Base-by-base conservation (phyloP, 2,329 filamentous ascomycete genomes). In the Lachnellula occidentalis region DNA sequence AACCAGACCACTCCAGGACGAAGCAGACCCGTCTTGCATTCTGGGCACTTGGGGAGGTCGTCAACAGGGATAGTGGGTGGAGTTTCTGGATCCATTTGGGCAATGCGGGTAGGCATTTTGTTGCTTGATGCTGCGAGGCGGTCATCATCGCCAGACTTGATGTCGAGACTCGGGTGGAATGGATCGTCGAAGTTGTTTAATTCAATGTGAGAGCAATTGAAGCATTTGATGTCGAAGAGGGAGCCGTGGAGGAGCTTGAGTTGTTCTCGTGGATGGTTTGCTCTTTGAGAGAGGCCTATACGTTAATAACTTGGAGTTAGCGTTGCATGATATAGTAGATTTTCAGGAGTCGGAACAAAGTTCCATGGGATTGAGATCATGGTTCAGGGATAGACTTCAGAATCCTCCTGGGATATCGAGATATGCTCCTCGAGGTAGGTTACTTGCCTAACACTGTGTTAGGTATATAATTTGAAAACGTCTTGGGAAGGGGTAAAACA, bases 1-100 rank as follows among this genome's bases (percentile, higher is more conserved):
- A 96, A 96, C 91, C 91, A 96, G 2, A 96, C 90, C 0, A 96
- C 90, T 5, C 87, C 90, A 0, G 92, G 92, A 1, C 92, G 81
- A 15, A 82, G 1, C 76, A 71, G 21, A 68, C 52, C 58, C 66
- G 64, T 76, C 15, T 56, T 58, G 71, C 91, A 85, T 47, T 78
- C 66, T 0, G 90, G 90, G 60, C 92, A 96, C 51, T 79, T 79
- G 0, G 91, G 92, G 1, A 96, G 60, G 3, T 62, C 53, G 0
- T 43, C 43, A 11, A 37, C 14, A 2, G 46, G 34, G 22, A 61
- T 58, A 31, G 27, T 31, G 2, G 5, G 57, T 55, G 42, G 19
- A 50, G 17, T 48, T 42, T 21, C 51, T 42, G 22, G 41, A 4
- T 58, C 60, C 4, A 43, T 11, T 11, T 21, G 41, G 12, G 27